A percentile compares a stretch with the other conserved stretches of the same genome.
Evolutionary conservation across 1,284 basidiomycete species (phyloP).

Genomic region (Sphaerobolus stellatus): DNA sequence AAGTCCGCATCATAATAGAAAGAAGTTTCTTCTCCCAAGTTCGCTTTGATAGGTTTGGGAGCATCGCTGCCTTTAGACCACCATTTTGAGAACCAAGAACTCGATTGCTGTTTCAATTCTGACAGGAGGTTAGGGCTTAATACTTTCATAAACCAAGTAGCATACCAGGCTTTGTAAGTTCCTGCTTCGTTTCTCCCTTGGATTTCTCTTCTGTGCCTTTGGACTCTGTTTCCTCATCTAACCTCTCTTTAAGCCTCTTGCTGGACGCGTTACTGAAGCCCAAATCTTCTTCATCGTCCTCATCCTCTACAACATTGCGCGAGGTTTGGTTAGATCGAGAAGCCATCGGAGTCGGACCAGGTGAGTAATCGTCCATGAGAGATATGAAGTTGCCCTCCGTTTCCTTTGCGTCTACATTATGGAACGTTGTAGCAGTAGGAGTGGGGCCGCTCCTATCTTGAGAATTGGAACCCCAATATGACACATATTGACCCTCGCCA

Average conservation of each 20-base stretch:
- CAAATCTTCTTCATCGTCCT: conserved; percentile 83
- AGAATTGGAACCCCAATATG: conserved; percentile 64
- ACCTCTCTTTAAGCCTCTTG: conserved; percentile 32
- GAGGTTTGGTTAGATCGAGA: conserved; percentile 25
- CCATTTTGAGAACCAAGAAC: conserved; percentile 81
- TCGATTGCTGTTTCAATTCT: conserved; percentile 33
- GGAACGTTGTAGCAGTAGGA: conserved; percentile 66
- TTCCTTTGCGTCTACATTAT: conserved; percentile 44
- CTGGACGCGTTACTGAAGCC: conserved; percentile 80
- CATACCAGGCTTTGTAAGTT: conserved; percentile 38
- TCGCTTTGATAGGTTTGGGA: conserved; percentile 81
- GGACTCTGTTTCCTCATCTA: conserved; percentile 26
- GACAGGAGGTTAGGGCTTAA: conserved; percentile 7
- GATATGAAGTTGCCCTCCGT: conserved; percentile 74
- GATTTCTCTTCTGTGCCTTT: conserved; percentile 25
- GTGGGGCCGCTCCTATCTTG: conserved; percentile 52
- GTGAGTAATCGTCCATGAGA: conserved; percentile 71
- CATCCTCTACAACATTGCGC: conserved; percentile 32
- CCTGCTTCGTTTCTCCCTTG: conserved; percentile 25
- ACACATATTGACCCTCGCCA: conserved; percentile 37
- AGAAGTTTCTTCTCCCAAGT: conserved; percentile 86
- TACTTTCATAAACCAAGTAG: background rate
- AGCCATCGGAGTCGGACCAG: conserved; percentile 41
- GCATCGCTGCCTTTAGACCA: conserved; percentile 56
- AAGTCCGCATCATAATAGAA: conserved; percentile 95